Conservation (phyloP, 192 early-diverging fungal genomes). For the Cladochytrium replicatum region DNA sequence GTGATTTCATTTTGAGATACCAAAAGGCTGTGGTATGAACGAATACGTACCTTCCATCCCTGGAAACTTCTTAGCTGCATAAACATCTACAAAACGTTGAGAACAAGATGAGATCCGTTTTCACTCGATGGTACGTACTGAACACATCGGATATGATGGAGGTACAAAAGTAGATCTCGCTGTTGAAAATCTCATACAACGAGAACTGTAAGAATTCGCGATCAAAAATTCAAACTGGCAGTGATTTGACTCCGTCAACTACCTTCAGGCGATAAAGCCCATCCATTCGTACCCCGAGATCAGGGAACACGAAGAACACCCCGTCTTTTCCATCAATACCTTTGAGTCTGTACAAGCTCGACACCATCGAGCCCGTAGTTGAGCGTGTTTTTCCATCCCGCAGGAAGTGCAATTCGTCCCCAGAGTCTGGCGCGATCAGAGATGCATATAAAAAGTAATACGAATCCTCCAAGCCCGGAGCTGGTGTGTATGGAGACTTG, state of each 20-base stretch:
- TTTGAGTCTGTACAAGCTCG: slow-evolving; percentile 80
- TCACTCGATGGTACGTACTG: slow-evolving; percentile 18
- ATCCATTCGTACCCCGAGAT: slow-evolving; percentile 71
- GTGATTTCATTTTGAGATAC: neutral
- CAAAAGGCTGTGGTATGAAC: neutral
- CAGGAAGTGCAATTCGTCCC: slow-evolving; percentile 79
- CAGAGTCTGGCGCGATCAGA: slow-evolving; percentile 68
- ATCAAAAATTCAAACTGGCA: neutral
- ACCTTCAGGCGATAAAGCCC: slow-evolving; percentile 58
- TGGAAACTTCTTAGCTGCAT: slow-evolving; percentile 92
- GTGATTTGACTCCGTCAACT: neutral
- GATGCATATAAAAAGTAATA: slow-evolving; percentile 98
- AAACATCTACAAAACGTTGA: slow-evolving; percentile 38
- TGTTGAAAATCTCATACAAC: slow-evolving; percentile 76
- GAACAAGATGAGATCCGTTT: neutral
- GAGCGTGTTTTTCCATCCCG: slow-evolving; percentile 82
- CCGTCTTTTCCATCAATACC: slow-evolving; percentile 80
- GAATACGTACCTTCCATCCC: slow-evolving; percentile 68
- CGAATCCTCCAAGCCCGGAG: no score
- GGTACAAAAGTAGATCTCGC: slow-evolving; percentile 82
- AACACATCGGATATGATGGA: slow-evolving; percentile 78
- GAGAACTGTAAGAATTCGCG: slow-evolving; percentile 43
- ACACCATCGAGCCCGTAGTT: slow-evolving; percentile 90
- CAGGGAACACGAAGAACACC: slow-evolving; percentile 93
- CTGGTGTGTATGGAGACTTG: no score